phyloP scores from a whole-genome alignment of 192 early-diverging fungal genomes.

The Coemansia erecta region DNA sequence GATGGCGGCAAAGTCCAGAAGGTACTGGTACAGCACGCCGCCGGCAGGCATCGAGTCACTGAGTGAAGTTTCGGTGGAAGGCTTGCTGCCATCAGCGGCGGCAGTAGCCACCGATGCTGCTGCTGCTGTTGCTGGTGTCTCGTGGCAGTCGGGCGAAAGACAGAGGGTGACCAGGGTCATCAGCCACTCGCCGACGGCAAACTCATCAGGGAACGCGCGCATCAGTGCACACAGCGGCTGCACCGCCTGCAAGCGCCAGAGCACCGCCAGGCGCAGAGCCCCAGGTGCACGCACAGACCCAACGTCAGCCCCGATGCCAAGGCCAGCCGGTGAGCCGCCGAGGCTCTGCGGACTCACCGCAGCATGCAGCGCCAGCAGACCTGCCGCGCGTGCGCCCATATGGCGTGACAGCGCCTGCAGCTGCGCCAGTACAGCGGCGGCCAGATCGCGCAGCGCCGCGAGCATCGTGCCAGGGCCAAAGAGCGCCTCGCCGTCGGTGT shows the following conservation, averaged over 20 bases:
- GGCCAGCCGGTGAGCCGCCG: not conserved
- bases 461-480: conserved; percentile 11
- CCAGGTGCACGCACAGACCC: not conserved
- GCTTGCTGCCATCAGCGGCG: not conserved
- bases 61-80: no score
- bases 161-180: conserved; percentile 37
- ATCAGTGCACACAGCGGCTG: conserved; percentile 33
- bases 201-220: conserved; percentile 43
- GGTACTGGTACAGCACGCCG: conserved; percentile 13
- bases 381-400: conserved; percentile 14
- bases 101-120: not conserved
- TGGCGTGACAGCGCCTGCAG: conserved; percentile 29
- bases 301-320: not conserved
- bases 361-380: conserved; percentile 6
- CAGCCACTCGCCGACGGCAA: conserved; percentile 44
- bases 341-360: not conserved
- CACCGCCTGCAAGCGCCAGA: conserved; percentile 30
- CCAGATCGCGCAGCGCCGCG: conserved; percentile 18
- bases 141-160: conserved; percentile 25
- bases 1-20: conserved; percentile 42
- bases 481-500: not conserved
- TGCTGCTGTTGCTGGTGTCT: not conserved
- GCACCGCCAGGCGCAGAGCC: conserved; percentile 14
- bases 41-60: not conserved
- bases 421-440: conserved; percentile 31